Percentiles rank a stretch among this genome's conserved stretches.
Evolutionary conservation across 331 rosid species (phyloP).

Genomic region (Ulmus americana): DNA sequence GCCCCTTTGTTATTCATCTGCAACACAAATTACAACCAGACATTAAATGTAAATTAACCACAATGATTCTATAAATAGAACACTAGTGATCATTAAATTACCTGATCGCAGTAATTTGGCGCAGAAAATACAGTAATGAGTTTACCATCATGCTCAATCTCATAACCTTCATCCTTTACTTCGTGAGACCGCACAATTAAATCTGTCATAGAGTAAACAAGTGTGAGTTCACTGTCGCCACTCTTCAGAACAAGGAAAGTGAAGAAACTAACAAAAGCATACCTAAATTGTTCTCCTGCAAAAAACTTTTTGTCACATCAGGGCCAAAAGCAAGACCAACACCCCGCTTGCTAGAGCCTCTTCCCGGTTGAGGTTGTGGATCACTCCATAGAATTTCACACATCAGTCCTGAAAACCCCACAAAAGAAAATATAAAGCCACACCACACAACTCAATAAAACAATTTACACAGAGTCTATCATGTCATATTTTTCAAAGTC

Average conservation of each 20-base stretch:
- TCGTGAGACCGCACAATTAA: conserved; percentile 97
- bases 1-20: conserved; percentile 99
- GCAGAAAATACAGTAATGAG: conserved; percentile 98
- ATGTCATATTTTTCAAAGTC: not conserved
- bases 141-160: conserved; percentile 93
- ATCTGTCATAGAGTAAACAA: conserved; percentile 42
- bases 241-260: not conserved
- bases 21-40: conserved; percentile 24
- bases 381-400: conserved; percentile 98
- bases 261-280: conserved; percentile 14
- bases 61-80: not conserved
- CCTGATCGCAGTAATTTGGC: conserved; percentile 99
- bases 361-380: conserved; percentile 88
- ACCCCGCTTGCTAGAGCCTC: conserved; percentile 99
- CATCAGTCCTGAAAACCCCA: conserved; percentile 68
- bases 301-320: conserved; percentile 81
- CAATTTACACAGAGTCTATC: not conserved
- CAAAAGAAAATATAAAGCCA: conserved; percentile 13
- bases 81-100: conserved; percentile 23
- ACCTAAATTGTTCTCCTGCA: conserved; percentile 90
- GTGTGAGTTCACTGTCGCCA: conserved; percentile 13
- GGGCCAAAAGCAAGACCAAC: conserved; percentile 92
- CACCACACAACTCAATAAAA: not conserved
- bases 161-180: conserved; percentile 98
- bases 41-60: not conserved